phyloP scores from a whole-genome alignment of 139 green algal species.

The Cymbomonas tetramitiformis region DNA sequence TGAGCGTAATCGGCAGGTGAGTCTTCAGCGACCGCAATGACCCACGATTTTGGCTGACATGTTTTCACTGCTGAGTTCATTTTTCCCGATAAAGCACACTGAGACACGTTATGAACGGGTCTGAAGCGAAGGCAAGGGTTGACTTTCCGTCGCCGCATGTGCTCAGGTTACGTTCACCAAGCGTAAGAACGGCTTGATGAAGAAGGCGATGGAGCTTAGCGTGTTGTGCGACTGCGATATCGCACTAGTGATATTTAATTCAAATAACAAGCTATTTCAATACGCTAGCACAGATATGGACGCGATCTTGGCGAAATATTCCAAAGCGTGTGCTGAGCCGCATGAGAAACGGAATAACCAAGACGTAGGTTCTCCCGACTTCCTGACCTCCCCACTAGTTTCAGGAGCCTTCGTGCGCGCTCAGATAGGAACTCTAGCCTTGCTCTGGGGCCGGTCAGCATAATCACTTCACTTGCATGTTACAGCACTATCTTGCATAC shows the following conservation, averaged over 20 bases:
- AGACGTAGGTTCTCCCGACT: constrained; percentile 24
- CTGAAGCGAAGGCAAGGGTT: too few species aligned
- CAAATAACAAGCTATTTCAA: constrained; percentile 44
- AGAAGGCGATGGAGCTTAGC: constrained; percentile 66
- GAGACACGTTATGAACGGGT: too few species aligned
- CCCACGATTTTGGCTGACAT: too few species aligned
- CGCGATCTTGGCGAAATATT: constrained; percentile 41
- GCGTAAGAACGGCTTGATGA: constrained; percentile 63
- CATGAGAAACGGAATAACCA: constrained; percentile 47
- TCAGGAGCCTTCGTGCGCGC: too few species aligned
- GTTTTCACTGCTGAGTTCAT: too few species aligned
- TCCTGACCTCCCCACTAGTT: neutral
- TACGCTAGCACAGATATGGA: constrained; percentile 50
- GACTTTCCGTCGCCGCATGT: too few species aligned
- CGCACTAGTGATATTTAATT: constrained; percentile 52
- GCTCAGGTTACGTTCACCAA: constrained; percentile 36
- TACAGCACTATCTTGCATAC: neutral
- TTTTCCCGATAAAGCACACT: too few species aligned
- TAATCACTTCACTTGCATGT: too few species aligned
- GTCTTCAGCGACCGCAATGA: too few species aligned
- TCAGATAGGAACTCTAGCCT: too few species aligned
- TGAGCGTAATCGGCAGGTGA: constrained; percentile 38
- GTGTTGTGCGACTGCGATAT: constrained; percentile 66
- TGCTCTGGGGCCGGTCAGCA: too few species aligned
- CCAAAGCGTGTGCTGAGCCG: constrained; percentile 25